Conservation (phyloP, 495 filamentous ascomycete genomes). For the Neurospora sublineolata region DNA sequence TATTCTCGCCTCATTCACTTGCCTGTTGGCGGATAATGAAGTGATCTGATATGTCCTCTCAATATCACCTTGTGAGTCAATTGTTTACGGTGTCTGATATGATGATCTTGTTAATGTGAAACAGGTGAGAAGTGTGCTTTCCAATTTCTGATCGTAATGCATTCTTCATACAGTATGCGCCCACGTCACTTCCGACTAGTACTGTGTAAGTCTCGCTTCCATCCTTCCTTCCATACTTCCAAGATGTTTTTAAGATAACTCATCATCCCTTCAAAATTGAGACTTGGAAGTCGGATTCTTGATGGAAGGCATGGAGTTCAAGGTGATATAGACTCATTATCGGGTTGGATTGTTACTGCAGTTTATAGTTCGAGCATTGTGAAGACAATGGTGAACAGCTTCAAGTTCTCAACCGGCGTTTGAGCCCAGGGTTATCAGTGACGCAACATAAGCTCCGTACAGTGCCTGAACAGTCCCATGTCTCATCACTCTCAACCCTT, state of each 20-base stretch:
- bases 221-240: background rate
- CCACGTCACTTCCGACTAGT: background rate
- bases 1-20: background rate
- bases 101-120: background rate
- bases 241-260: background rate
- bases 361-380: background rate
- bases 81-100: background rate
- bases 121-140: background rate
- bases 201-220: background rate
- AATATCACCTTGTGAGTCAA: background rate
- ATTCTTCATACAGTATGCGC: background rate
- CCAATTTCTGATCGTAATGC: background rate
- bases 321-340: background rate
- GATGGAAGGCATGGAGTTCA: too few relatives aligned
- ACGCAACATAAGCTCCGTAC: background rate
- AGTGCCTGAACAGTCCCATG: background rate
- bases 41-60: background rate
- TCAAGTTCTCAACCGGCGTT: background rate
- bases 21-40: background rate
- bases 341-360: background rate
- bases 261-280: background rate
- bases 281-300: background rate
- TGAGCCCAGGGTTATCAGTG: background rate
- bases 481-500: background rate
- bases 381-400: background rate